Evolutionary conservation across 2,329 filamentous ascomycete species (phyloP).

Genomic region (Cercospora sp.): DNA sequence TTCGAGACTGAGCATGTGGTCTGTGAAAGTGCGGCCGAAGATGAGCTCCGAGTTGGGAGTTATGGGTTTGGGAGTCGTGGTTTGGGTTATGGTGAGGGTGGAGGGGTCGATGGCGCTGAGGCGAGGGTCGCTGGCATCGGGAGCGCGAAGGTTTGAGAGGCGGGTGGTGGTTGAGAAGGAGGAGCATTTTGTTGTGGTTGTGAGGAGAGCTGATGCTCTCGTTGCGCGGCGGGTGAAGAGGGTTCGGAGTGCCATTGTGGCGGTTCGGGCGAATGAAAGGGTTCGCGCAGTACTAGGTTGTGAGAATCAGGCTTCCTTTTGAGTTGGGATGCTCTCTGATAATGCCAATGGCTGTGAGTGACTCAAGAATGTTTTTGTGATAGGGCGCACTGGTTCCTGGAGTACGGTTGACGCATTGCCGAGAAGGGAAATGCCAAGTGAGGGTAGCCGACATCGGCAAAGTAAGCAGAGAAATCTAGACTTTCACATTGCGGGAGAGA

Average conservation of each 20-base stretch:
- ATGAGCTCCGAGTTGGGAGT: slow-evolving; percentile 77
- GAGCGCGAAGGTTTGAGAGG: slow-evolving; percentile 47
- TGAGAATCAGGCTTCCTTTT: neutral
- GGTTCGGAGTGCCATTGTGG: slow-evolving; percentile 26
- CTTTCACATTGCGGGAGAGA: neutral
- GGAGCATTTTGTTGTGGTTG: neutral
- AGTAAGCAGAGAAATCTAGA: neutral
- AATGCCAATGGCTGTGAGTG: neutral
- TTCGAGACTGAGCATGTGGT: slow-evolving; percentile 95
- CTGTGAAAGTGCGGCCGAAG: slow-evolving; percentile 90
- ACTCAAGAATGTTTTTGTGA: slow-evolving; percentile 1
- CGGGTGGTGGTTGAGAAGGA: slow-evolving; percentile 2
- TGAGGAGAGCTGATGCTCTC: neutral
- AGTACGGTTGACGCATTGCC: neutral
- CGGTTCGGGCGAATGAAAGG: neutral
- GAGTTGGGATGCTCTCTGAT: neutral
- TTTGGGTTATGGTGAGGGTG: slow-evolving; percentile 73
- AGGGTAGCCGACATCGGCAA: slow-evolving; percentile 2
- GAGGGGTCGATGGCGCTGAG: slow-evolving; percentile 73
- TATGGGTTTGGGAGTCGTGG: slow-evolving; percentile 71
- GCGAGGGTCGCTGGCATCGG: slow-evolving; percentile 52
- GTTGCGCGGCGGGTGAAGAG: slow-evolving; percentile 19
- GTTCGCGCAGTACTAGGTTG: neutral
- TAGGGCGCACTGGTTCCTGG: neutral
- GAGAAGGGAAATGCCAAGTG: slow-evolving; percentile 5